Evolutionary conservation across 352 stramenopile genomes (phyloP).

Genomic region (Globisporangium okanoganense): DNA sequence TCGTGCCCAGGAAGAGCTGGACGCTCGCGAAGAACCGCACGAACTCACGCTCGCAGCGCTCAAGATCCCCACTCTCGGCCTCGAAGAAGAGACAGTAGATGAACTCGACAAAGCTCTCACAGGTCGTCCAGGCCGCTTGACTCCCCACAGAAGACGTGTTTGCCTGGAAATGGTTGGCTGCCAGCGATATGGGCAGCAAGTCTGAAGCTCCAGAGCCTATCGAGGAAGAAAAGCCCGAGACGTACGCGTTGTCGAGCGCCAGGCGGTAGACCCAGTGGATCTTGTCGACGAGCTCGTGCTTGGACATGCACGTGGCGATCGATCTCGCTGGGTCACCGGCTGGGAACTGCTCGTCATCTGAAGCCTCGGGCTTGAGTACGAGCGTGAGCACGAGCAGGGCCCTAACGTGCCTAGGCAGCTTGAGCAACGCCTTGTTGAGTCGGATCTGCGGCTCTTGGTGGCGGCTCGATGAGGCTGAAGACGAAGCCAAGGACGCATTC

Average conservation of each 20-base stretch:
- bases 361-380: neutral
- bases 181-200: constrained; percentile 8
- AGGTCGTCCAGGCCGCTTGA: constrained; percentile 17
- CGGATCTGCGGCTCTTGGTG: constrained; percentile 20
- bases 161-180: neutral
- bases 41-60: constrained; percentile 26
- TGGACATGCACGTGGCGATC: constrained; percentile 22
- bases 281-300: constrained; percentile 26
- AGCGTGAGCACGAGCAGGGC: constrained; percentile 25
- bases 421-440: constrained; percentile 26
- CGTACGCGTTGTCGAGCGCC: constrained; percentile 17
- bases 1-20: constrained; percentile 21
- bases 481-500: neutral
- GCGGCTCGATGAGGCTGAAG: neutral
- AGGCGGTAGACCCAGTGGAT: constrained; percentile 32
- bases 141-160: neutral
- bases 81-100: constrained; percentile 31
- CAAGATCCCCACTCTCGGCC: constrained; percentile 18
- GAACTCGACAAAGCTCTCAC: constrained; percentile 27
- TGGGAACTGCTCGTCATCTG: constrained; percentile 17
- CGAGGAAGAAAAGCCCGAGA: neutral
- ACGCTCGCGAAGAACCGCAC: constrained; percentile 36
- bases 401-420: constrained; percentile 33
- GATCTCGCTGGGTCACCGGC: constrained; percentile 13
- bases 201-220: neutral